Evolutionary conservation across 106 monocot genomes (phyloP), one percentile per base, ranked within the genome.

Genomic region (Iris macrosiphon): DNA sequence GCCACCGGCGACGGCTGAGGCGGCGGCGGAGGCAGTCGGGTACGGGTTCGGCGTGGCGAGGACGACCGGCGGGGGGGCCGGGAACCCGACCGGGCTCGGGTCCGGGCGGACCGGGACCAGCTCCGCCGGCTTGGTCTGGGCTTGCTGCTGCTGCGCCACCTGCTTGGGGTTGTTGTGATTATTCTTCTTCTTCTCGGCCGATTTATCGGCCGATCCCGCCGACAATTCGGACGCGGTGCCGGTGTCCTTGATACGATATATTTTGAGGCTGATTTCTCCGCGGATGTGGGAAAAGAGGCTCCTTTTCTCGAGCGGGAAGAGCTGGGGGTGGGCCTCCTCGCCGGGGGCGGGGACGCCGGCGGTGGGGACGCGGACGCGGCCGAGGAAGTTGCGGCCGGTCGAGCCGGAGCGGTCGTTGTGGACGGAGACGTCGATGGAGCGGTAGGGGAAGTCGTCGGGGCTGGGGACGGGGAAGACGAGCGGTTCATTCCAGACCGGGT

Each of bases 401-500:
- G 28, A 19, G 14, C 29, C 20, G 6, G 24, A 31, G 21, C 45
- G 48, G 13, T 77, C 71, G 43, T 76, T 82, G 72, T 79, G 82
- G 8, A 92, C 76, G 21, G 17, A 59, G n/a, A 72, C 82, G 35
- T 92, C 91, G n/a, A 92, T 53, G 34, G 69, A 59, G 24, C 73
- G 67, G 68, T 92, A 75, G n/a, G 82, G 82, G 10, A 92, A 61
- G 33, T 70, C 71, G 6, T 59, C 70, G 9, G 69, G 69, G 35
- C 82, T 79, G 5, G 81, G 45, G 46, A 92, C 33, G 59, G 50
- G 6, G 79, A 92, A 92, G 43, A 75, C 22, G 41, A 92, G 65
- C 5, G 55, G 49, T 63, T 92, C 91, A 42, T 86, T 82, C 86
- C 82, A 92, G 0, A 86, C 69, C 2, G 91, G 86, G 72, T 92